Percentiles rank a stretch among this genome's conserved stretches.
phyloP scores from a whole-genome alignment of 257 asterid species.

The Craterostigma plantagineum region DNA sequence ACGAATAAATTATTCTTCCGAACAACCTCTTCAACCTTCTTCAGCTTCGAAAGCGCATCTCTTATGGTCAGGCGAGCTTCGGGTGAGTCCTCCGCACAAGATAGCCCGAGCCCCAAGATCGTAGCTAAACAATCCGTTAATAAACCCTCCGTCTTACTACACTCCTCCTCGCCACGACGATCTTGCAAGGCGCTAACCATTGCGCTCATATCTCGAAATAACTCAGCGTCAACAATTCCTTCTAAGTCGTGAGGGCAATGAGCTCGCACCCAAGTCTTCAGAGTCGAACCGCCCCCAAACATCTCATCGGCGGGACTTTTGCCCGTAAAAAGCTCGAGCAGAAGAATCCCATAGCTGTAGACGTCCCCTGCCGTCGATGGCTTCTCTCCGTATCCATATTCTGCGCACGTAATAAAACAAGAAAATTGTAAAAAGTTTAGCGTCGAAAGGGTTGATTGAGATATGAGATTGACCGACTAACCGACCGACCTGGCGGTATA shows the following conservation, averaged over 20 bases:
- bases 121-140: slow-evolving; percentile 12
- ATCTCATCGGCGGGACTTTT: slow-evolving; percentile 27
- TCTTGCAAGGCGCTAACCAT: too few species aligned
- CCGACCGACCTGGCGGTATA: slow-evolving; percentile 45
- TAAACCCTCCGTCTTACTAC: slow-evolving; percentile 4
- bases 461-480: neutral
- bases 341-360: slow-evolving; percentile 44
- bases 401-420: slow-evolving; percentile 11
- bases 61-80: slow-evolving; percentile 15
- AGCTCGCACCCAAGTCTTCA: slow-evolving; percentile 32
- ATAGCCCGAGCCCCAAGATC: slow-evolving; percentile 21
- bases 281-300: slow-evolving; percentile 20
- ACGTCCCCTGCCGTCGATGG: slow-evolving; percentile 43
- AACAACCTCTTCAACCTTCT: slow-evolving; percentile 11
- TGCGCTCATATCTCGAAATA: slow-evolving; percentile 8
- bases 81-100: slow-evolving; percentile 29
- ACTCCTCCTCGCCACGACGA: slow-evolving; percentile 2
- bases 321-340: slow-evolving; percentile 37
- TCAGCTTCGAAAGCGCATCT: slow-evolving; percentile 25
- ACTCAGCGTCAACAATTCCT: slow-evolving; percentile 20
- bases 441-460: too few species aligned
- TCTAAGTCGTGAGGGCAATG: slow-evolving; percentile 17
- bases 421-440: too few species aligned
- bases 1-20: neutral
- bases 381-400: slow-evolving; percentile 33